Percentiles rank a stretch among this genome's conserved stretches.
Evolutionary conservation across 192 early-diverging fungal species (phyloP).

Genomic region (Irineochytrium annulatum): DNA sequence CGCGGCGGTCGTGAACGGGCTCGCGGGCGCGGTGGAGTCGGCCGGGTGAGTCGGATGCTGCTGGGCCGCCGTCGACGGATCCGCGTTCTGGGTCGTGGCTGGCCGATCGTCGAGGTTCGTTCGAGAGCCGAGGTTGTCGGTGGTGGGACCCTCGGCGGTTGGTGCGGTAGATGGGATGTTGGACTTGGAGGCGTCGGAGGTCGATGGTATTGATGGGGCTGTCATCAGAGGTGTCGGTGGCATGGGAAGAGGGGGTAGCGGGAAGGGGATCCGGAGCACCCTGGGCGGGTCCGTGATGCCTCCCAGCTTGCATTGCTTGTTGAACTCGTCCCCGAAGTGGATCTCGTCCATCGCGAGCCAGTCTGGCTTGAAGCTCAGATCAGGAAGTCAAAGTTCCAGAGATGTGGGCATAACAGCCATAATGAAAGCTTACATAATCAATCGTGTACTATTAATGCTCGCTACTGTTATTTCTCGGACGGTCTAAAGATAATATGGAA

Average conservation of each 20-base stretch:
- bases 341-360: no score
- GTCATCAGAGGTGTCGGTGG: conserved; percentile 9
- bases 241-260: conserved; percentile 43
- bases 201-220: not conserved
- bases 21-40: not conserved
- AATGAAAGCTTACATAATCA: no score
- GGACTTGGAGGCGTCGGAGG: not conserved
- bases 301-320: conserved; percentile 27
- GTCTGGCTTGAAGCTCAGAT: no score
- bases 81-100: not conserved
- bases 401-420: no score
- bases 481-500: no score
- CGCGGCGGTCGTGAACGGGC: not conserved
- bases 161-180: not conserved
- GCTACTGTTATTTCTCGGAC: no score
- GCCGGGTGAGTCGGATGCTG: not conserved
- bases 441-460: no score
- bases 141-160: conserved; percentile 1
- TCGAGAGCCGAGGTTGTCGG: not conserved
- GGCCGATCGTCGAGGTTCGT: not conserved
- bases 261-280: conserved; percentile 29
- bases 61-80: not conserved
- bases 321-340: conserved; percentile 41
- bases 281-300: conserved; percentile 20
- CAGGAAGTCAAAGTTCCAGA: no score